These are phyloP conservation scores for Neonectria neomacrospora DNA, from an alignment of 2,329 filamentous ascomycete genomes.

Conservation along the genomic window DNA sequence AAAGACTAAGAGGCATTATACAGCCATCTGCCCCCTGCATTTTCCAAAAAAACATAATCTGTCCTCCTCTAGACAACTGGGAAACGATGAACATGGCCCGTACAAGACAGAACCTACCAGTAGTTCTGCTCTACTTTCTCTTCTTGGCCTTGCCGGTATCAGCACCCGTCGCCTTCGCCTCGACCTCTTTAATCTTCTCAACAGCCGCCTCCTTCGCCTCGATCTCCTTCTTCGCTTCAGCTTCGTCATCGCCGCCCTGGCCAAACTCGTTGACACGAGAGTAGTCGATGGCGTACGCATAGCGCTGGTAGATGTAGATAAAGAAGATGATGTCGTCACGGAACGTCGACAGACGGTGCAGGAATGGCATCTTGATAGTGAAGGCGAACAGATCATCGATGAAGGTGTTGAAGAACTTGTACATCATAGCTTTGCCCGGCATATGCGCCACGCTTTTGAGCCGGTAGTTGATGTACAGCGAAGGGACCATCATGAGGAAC, in stretches of 20 bases:
- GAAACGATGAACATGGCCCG: not conserved
- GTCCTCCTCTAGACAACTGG: not conserved
- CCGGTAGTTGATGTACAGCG: constrained; percentile 98
- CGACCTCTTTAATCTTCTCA: constrained; percentile 51
- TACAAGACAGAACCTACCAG: not conserved
- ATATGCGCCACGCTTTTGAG: constrained; percentile 96
- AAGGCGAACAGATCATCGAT: constrained; percentile 99
- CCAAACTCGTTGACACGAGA: constrained; percentile 96
- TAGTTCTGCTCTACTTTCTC: constrained; percentile 49
- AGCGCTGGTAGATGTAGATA: constrained; percentile 94
- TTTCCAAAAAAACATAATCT: constrained; percentile 5
- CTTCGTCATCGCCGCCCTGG: constrained; percentile 88
- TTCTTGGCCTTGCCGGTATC: constrained; percentile 59
- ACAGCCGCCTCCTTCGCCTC: constrained; percentile 54
- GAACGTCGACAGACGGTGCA: constrained; percentile 91
- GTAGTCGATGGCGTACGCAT: constrained; percentile 92
- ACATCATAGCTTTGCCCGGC: constrained; percentile 95
- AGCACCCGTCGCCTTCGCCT: constrained; percentile 61
- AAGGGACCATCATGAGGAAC: constrained; percentile 99
- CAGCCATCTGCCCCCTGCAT: not conserved
- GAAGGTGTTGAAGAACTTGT: constrained; percentile 98
- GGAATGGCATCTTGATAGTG: constrained; percentile 98
- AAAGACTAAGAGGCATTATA: not conserved
- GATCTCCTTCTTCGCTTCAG: constrained; percentile 47
- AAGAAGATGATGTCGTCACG: constrained; percentile 99